Percentiles rank a stretch among this genome's conserved stretches.
Conservation (phyloP, 2,329 filamentous ascomycete species). For the Nakataea oryzae region DNA sequence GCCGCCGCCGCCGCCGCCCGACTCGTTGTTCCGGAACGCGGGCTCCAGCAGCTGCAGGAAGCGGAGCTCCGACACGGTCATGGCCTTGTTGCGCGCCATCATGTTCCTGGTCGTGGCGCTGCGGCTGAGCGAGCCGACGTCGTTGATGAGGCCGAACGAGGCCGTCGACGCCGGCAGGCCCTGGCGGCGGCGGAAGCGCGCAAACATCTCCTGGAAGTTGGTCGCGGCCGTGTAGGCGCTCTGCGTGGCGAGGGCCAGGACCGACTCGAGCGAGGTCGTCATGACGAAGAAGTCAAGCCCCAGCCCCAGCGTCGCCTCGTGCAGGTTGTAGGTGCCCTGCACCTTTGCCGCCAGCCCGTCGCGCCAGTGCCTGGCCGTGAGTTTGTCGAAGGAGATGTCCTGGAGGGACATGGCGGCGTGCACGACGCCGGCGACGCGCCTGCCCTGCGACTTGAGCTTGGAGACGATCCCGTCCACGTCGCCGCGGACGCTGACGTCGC, state of each 20-base stretch:
- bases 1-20: too few species aligned
- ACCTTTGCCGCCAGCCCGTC: conserved; percentile 28
- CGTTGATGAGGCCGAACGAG: conserved; percentile 18
- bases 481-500: conserved; percentile 8
- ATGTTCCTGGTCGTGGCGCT: background rate
- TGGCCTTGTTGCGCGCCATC: too few species aligned
- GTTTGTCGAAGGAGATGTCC: conserved; percentile 11
- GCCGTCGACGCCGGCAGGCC: conserved; percentile 19
- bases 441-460: conserved; percentile 9
- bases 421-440: conserved; percentile 13
- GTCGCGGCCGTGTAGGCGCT: conserved; percentile 22
- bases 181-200: conserved; percentile 13
- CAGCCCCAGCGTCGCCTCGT: conserved; percentile 13
- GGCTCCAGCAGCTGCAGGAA: too few species aligned
- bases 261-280: background rate
- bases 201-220: conserved; percentile 18
- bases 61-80: too few species aligned
- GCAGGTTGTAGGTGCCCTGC: conserved; percentile 25
- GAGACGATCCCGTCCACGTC: conserved; percentile 1
- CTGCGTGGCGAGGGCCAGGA: conserved; percentile 11
- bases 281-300: background rate
- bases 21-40: too few species aligned
- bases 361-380: conserved; percentile 18
- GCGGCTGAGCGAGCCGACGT: conserved; percentile 4
- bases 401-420: conserved; percentile 15